Evolutionary conservation across 176 grass and related monocot genomes (phyloP), one percentile per base, ranked within the genome.

Genomic region (Neostapfia colusana): DNA sequence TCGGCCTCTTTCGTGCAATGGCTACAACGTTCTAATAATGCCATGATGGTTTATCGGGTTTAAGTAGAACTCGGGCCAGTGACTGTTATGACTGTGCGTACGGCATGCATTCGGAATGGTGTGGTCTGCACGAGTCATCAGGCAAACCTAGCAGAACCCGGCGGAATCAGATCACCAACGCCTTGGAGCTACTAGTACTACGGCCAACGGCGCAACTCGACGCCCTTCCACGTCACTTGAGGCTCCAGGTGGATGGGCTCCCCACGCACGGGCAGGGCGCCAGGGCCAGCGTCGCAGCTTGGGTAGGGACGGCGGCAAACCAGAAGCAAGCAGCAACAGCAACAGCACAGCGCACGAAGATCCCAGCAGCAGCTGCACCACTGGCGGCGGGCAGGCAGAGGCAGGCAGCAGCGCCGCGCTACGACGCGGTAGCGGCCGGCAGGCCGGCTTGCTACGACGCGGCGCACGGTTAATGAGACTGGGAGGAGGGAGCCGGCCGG

Each of bases 261-360:
- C 20, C n/a, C 39, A 27, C 0, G 24, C 21, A 23, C 8, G 23
- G 23, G 31, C 43, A 25, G 13, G 39, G 10, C n/a, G 39, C 16
- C 7, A 42, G 24, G 26, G 24, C 10, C 36, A 31, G 25, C 72
- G 36, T 35, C 70, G 42, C 23, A 54, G 20, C 63, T 40, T 62
- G 84, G 69, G 51, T 15, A 74, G 79, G 74, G 85, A 83, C 69
- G 35, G 85, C 72, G 80, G 85, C 85, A 88, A 88, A 88, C 61
- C 59, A 79, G 85, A 67, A 45, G 80, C 74, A 83, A 81, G 76
- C 60, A 41, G 50, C 38, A 31, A 3, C 43, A 45, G 43, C 10
- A 45, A 3, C 43, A 45, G 43, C 10, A 45, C 11, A 27, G 48
- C 80, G 36, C 16, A 4, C 39, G 7, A 31, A 14, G n/a, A 12